Conservation (phyloP, 2,329 filamentous ascomycete species). For the Fusarium kyushuense region DNA sequence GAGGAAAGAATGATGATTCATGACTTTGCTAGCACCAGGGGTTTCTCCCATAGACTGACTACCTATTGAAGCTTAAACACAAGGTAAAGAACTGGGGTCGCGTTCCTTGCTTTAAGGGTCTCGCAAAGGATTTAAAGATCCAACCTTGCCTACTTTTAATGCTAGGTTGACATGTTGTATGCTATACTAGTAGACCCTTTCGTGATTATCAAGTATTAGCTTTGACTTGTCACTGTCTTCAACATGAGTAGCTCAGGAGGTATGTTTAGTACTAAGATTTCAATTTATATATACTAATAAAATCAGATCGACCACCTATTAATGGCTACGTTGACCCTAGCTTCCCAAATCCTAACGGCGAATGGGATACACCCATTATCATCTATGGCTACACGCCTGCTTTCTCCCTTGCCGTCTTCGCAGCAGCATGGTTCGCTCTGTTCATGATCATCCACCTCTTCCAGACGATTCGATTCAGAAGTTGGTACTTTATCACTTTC, state of each 20-base stretch:
- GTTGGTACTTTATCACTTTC: constrained; percentile 62
- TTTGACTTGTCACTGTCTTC: constrained; percentile 9
- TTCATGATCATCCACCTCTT: constrained; percentile 55
- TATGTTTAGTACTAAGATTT: neutral
- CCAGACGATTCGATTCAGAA: constrained; percentile 54
- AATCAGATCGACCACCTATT: constrained; percentile 19
- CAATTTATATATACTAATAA: neutral
- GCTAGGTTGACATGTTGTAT: neutral
- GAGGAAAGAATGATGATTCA: constrained; percentile 41
- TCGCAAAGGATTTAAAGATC: constrained; percentile 12
- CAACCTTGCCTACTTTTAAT: neutral
- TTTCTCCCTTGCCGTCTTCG: constrained; percentile 59
- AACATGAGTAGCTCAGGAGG: constrained; percentile 37
- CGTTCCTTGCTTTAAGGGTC: constrained; percentile 14
- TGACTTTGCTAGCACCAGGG: constrained; percentile 25
- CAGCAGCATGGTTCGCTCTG: constrained; percentile 58
- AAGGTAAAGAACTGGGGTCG: neutral
- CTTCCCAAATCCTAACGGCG: constrained; percentile 61
- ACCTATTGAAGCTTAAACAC: constrained; percentile 30
- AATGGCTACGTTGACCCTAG: constrained; percentile 63
- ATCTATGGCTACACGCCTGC: constrained; percentile 64
- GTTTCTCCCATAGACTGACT: neutral
- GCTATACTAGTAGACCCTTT: neutral
- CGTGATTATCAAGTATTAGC: constrained; percentile 30
- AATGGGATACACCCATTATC: constrained; percentile 61